These are phyloP conservation scores for Passiflora organensis DNA, from an alignment of 345 rosid genomes.

Conservation along the genomic window DNA sequence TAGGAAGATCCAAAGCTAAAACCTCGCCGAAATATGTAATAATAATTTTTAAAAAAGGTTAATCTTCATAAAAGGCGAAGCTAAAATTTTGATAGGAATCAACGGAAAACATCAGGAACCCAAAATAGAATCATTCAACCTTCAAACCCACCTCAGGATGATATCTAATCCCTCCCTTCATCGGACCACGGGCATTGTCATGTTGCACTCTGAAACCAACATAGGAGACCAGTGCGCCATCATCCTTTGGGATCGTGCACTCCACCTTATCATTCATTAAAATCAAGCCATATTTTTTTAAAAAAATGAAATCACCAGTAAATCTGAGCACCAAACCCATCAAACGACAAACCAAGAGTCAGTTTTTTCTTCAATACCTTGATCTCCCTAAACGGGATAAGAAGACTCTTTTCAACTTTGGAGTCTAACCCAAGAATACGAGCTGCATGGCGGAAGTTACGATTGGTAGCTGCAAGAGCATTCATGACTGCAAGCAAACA, in stretches of 20 bases:
- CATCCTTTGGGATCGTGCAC: conserved; percentile 24
- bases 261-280: no score
- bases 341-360: no score
- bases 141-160: conserved; percentile 19
- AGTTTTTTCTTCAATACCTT: conserved; percentile 39
- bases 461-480: conserved; percentile 87
- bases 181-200: conserved; percentile 29
- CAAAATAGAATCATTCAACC: no score
- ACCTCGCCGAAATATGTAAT: no score
- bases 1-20: no score
- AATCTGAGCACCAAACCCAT: no score
- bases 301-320: not conserved
- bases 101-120: no score
- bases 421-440: conserved; percentile 90
- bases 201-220: conserved; percentile 27
- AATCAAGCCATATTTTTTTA: no score
- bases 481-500: conserved; percentile 47
- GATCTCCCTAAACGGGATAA: conserved; percentile 95
- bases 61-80: no score
- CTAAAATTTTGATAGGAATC: no score
- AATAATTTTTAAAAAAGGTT: no score
- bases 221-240: conserved; percentile 20
- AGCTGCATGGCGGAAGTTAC: conserved; percentile 85
- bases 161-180: conserved; percentile 26
- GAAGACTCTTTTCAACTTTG: conserved; percentile 73